Evolutionary conservation across 1,139 yeast species (phyloP), one percentile per base, ranked within the genome.

Genomic region (Diutina rugosa): DNA sequence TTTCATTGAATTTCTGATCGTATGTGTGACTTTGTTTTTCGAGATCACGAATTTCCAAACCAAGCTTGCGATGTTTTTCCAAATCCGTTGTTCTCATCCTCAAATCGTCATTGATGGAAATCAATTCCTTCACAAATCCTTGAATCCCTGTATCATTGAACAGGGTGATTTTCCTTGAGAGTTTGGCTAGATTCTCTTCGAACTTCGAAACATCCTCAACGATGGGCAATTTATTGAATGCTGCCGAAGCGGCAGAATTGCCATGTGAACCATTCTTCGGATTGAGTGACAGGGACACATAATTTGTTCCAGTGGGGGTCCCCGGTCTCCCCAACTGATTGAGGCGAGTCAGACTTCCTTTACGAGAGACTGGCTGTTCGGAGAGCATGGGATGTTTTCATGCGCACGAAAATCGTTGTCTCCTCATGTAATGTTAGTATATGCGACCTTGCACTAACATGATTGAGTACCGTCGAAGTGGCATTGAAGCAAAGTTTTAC

Each of bases 141-240:
- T 63, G 65, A 10, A 76, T 58, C 14, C 68, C 68, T 7, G 67
- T 70, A 4, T 71, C 76, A 57, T 71, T 65, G 61, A 69, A 76
- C 2, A 74, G 66, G 0, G 75, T 64, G 21, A 76, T 67, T 41
- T 69, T 69, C 29, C 62, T 60, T 1, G 77, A 67, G 12, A 74
- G 61, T 12, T 59, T 60, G 10, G 62, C 62, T 48, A 74, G 61
- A 0, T 63, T 58, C 6, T 57, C 48, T 57, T 73, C 78, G 54
- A 73, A 68, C 29, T 65, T 62, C 6, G 63, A 58, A 5, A 73
- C 67, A 48, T 61, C 57, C 57, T 61, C 63, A 4, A 71, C 72
- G 18, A 73, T 68, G 5, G 73, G 72, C 26, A 73, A 61, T 47
- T 64, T 60, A 41, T 72, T 72, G 56, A 71, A 70, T 16, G 51